phyloP scores from a whole-genome alignment of 805 yeast species.

The Lipomyces yamadae region DNA sequence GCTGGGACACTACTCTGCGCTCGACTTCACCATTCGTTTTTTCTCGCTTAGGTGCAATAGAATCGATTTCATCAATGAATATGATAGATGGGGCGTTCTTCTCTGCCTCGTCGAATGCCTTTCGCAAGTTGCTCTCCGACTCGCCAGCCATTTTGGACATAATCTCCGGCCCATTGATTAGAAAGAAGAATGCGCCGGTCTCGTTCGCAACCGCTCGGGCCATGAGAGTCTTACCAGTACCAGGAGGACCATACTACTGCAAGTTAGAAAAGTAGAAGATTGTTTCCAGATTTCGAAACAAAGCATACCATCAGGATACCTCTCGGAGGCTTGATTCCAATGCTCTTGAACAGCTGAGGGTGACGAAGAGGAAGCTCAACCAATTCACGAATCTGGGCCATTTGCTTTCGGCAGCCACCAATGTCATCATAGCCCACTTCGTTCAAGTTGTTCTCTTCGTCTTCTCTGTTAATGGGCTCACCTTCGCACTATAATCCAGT shows the following conservation, averaged over 20 bases:
- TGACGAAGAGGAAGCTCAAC: slow-evolving; percentile 98
- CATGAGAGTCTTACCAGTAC: slow-evolving; percentile 99
- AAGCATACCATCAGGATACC: slow-evolving; percentile 77
- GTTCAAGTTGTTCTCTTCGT: slow-evolving; percentile 92
- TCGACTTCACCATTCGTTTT: slow-evolving; percentile 99
- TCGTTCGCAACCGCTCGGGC: slow-evolving; percentile 99
- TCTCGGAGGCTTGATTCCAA: slow-evolving; percentile 98
- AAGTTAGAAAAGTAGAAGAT: background rate
- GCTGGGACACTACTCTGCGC: slow-evolving; percentile 97
- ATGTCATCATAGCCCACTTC: slow-evolving; percentile 99
- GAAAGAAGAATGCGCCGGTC: slow-evolving; percentile 97
- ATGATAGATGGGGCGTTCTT: slow-evolving; percentile 97
- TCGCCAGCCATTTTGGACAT: slow-evolving; percentile 99
- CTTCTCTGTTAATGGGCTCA: slow-evolving; percentile 97
- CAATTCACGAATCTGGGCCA: slow-evolving; percentile 98
- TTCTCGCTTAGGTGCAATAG: slow-evolving; percentile 99
- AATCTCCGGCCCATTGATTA: slow-evolving; percentile 98
- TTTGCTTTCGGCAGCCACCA: slow-evolving; percentile 98
- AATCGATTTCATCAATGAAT: slow-evolving; percentile 97
- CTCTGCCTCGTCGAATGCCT: slow-evolving; percentile 99
- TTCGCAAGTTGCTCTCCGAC: slow-evolving; percentile 93
- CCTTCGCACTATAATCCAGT: slow-evolving; percentile 71
- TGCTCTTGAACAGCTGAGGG: slow-evolving; percentile 95
- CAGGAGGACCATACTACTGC: slow-evolving; percentile 87
- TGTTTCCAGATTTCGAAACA: background rate